phyloP scores from a whole-genome alignment of 1,284 basidiomycete genomes.

The Heliocybe sulcata region DNA sequence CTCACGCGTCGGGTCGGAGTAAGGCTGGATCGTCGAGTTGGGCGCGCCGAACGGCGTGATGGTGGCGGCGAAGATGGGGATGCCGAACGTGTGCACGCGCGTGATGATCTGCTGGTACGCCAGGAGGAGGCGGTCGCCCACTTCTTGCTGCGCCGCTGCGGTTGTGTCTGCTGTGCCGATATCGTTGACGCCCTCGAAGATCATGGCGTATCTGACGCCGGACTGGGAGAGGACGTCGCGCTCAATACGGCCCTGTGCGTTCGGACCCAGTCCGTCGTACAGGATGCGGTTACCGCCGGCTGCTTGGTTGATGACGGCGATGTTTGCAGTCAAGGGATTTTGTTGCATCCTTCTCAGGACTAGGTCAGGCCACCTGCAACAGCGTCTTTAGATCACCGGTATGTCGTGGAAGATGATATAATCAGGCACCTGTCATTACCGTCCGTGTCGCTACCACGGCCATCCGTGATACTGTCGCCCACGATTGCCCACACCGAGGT shows the following conservation, averaged over 20 bases:
- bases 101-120: slow-evolving; percentile 38
- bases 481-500: slow-evolving; percentile 32
- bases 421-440: slow-evolving; percentile 31
- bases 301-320: slow-evolving; percentile 40
- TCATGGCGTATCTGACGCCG: slow-evolving; percentile 35
- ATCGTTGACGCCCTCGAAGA: slow-evolving; percentile 50
- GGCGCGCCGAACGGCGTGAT: slow-evolving; percentile 41
- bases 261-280: slow-evolving; percentile 39
- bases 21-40: slow-evolving; percentile 26
- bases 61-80: slow-evolving; percentile 40
- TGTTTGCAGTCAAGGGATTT: slow-evolving; percentile 22
- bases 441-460: slow-evolving; percentile 28
- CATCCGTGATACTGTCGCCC: slow-evolving; percentile 45
- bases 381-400: background rate
- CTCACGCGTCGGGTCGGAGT: slow-evolving; percentile 31
- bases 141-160: slow-evolving; percentile 24
- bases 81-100: slow-evolving; percentile 31
- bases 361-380: slow-evolving; percentile 39
- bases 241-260: slow-evolving; percentile 37
- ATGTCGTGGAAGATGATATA: background rate
- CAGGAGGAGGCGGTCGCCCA: slow-evolving; percentile 33
- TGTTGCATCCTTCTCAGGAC: slow-evolving; percentile 33
- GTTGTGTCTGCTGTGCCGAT: slow-evolving; percentile 33
- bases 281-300: slow-evolving; percentile 45
- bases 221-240: slow-evolving; percentile 41